Percentiles rank a stretch among this genome's conserved stretches.
These are phyloP conservation scores for Diversispora eburnea DNA, from an alignment of 192 early-diverging fungal species.

Conservation along the genomic window DNA sequence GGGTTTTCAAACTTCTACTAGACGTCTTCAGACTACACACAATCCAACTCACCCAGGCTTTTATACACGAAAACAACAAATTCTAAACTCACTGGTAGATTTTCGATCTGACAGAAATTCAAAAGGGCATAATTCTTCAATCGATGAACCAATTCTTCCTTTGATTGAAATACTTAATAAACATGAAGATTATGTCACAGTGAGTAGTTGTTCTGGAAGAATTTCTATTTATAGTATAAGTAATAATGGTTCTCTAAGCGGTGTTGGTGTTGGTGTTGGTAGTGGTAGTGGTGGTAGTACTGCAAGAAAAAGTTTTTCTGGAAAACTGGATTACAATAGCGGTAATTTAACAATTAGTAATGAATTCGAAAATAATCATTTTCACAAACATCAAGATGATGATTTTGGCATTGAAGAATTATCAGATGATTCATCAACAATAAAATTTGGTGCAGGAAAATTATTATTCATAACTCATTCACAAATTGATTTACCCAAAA, in stretches of 20 bases:
- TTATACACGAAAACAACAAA: conserved; percentile 33
- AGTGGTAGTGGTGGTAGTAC: background rate
- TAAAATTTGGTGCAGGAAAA: conserved; percentile 39
- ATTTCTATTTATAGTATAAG: conserved; percentile 49
- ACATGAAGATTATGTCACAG: conserved; percentile 53
- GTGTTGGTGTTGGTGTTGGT: background rate
- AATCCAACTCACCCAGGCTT: conserved; percentile 29
- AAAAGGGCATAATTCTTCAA: conserved; percentile 39
- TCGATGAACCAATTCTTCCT: conserved; percentile 49
- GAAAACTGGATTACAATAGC: background rate
- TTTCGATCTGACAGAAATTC: conserved; percentile 48
- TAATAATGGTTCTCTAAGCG: background rate
- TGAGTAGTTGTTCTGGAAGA: conserved; percentile 52
- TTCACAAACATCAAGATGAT: conserved; percentile 31
- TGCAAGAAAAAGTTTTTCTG: background rate
- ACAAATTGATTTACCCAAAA: conserved; percentile 33
- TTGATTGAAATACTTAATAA: conserved; percentile 48
- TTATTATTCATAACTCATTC: conserved; percentile 53
- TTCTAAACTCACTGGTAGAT: conserved; percentile 38
- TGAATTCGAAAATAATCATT: conserved; percentile 25
- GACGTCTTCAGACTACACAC: background rate
- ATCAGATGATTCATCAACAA: conserved; percentile 20
- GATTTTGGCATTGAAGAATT: conserved; percentile 30
- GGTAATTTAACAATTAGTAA: background rate
- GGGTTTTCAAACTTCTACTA: background rate